Percentiles rank a stretch among this genome's conserved stretches.
These are phyloP conservation scores for Aspergillus sp. DNA, from an alignment of 2,329 filamentous ascomycete species.

Conservation along the genomic window DNA sequence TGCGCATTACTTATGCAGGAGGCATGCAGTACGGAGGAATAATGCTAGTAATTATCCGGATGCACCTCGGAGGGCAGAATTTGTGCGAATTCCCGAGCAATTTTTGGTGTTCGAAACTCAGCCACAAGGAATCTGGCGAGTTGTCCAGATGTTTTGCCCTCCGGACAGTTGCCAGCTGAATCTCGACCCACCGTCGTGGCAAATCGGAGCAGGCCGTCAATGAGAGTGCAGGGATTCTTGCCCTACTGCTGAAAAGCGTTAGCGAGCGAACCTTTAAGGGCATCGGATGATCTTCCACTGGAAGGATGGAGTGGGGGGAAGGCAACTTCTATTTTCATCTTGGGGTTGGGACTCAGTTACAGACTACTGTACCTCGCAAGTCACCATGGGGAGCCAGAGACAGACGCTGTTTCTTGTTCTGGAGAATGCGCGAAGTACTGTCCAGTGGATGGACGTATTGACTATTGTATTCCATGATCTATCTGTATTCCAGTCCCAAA, in stretches of 20 bases:
- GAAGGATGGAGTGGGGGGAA: slow-evolving; percentile 5
- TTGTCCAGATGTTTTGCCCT: background rate
- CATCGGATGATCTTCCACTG: slow-evolving; percentile 22
- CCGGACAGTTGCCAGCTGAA: slow-evolving; percentile 14
- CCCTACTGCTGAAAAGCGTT: slow-evolving; percentile 5
- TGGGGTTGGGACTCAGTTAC: too few relatives aligned
- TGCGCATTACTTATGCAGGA: too few relatives aligned
- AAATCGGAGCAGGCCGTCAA: slow-evolving; percentile 7
- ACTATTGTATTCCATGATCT: background rate
- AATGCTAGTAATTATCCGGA: background rate
- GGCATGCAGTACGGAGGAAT: background rate
- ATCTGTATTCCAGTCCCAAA: background rate
- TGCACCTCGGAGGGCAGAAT: background rate
- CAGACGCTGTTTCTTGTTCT: too few relatives aligned
- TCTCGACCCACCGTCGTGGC: slow-evolving; percentile 11
- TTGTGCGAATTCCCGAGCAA: background rate
- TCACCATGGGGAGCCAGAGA: too few relatives aligned
- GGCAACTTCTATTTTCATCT: background rate
- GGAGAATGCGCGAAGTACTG: too few relatives aligned
- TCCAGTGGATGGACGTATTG: background rate
- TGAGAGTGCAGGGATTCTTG: background rate
- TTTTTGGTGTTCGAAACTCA: background rate
- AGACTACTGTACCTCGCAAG: too few relatives aligned
- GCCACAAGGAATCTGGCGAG: background rate
- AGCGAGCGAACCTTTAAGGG: slow-evolving; percentile 2